A percentile compares a stretch with the other conserved stretches of the same genome.
phyloP scores from a whole-genome alignment of 2,329 filamentous ascomycete species.

The Diplodia corticola region DNA sequence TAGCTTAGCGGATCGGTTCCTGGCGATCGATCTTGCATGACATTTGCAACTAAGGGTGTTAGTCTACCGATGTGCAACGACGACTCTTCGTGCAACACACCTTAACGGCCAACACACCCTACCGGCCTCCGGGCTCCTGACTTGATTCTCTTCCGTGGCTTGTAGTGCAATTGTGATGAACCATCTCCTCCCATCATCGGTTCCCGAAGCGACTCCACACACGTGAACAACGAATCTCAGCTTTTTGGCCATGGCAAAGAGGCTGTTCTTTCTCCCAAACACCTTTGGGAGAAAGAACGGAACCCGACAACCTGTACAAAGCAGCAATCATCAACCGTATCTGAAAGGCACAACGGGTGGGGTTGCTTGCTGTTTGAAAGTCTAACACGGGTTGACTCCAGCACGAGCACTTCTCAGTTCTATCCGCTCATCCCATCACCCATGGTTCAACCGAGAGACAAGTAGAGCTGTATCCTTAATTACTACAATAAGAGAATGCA shows the following conservation, averaged over 20 bases:
- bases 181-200: no score
- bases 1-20: not conserved
- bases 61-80: no score
- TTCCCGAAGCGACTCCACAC: no score
- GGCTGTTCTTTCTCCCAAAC: no score
- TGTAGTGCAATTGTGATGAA: no score
- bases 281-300: no score
- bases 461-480: not conserved
- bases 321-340: not conserved
- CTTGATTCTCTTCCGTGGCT: no score
- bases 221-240: not conserved
- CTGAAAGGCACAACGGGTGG: not conserved
- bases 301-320: not conserved
- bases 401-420: not conserved
- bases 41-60: not conserved
- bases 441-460: not conserved
- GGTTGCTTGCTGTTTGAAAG: no score
- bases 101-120: no score
- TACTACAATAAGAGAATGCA: slow-evolving; percentile 3
- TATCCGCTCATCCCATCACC: not conserved
- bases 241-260: not conserved
- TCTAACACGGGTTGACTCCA: not conserved
- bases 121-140: no score
- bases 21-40: slow-evolving; percentile 9
- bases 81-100: no score